phyloP scores from a whole-genome alignment of 116 monocot species.

The Iris pallida region DNA sequence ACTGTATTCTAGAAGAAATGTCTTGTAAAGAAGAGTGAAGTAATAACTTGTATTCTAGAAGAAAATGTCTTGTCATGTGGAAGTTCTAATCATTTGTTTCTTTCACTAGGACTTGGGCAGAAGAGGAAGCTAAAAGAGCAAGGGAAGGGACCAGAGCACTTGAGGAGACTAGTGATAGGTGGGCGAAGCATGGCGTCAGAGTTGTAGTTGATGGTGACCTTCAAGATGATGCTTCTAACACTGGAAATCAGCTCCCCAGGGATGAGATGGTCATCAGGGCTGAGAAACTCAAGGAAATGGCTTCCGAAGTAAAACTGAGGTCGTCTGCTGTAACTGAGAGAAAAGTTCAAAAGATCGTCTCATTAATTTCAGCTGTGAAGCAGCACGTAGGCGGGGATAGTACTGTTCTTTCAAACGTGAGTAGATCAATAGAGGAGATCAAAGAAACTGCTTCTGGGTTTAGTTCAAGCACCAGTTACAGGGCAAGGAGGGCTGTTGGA shows the following conservation, averaged over 20 bases:
- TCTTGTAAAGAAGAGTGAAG: not conserved
- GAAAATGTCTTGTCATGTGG: not conserved
- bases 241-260: constrained; percentile 25
- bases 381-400: constrained; percentile 12
- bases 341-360: constrained; percentile 42
- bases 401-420: constrained; percentile 5
- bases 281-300: constrained; percentile 46
- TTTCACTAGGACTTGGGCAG: constrained; percentile 71
- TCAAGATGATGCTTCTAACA: constrained; percentile 47
- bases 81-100: not conserved
- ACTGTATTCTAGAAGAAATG: no score
- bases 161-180: constrained; percentile 72
- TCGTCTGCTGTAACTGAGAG: constrained; percentile 33
- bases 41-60: not conserved
- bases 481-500: constrained; percentile 39
- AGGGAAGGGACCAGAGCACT: constrained; percentile 69
- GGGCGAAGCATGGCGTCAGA: constrained; percentile 77
- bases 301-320: constrained; percentile 37
- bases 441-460: constrained; percentile 14
- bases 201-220: constrained; percentile 68
- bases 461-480: constrained; percentile 21
- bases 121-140: constrained; percentile 79
- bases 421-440: constrained; percentile 9
- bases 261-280: constrained; percentile 31
- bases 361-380: constrained; percentile 43